These are phyloP conservation scores for Paratinospora sagittata DNA, from an alignment of 164 flowering plant species.

Conservation along the genomic window DNA sequence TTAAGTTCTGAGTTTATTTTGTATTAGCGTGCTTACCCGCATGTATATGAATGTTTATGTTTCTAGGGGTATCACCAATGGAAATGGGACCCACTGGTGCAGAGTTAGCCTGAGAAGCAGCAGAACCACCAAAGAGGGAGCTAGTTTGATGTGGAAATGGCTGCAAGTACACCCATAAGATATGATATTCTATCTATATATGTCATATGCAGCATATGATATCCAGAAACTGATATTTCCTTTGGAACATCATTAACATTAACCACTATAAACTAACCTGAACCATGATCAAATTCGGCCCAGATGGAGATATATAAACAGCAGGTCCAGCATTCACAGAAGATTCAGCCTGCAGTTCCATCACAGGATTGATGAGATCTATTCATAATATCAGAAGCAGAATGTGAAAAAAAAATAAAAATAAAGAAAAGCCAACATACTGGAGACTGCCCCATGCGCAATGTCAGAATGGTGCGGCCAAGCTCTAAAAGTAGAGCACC, in stretches of 20 bases:
- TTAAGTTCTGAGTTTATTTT: not conserved
- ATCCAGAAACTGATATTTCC: too few species aligned
- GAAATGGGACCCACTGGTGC: conserved; percentile 48
- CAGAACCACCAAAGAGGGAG: conserved; percentile 57
- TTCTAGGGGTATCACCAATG: conserved; percentile 55
- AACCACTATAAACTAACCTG: conserved; percentile 42
- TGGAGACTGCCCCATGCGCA: conserved; percentile 87
- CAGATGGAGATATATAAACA: conserved; percentile 76
- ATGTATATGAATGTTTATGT: conserved; percentile 88
- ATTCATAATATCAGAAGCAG: not conserved
- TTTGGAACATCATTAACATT: not conserved
- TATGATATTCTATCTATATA: not conserved
- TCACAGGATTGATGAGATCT: not conserved
- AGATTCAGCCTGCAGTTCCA: conserved; percentile 59
- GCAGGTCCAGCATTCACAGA: conserved; percentile 92
- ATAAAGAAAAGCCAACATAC: conserved; percentile 37
- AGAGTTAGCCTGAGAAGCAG: conserved; percentile 32
- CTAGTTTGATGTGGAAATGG: conserved; percentile 83
- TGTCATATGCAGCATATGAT: not conserved
- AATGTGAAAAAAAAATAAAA: not conserved
- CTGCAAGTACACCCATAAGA: conserved; percentile 34
- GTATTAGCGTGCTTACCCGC: conserved; percentile 48
- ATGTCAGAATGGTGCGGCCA: conserved; percentile 77
- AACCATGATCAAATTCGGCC: conserved; percentile 97
- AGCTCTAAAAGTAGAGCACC: conserved; percentile 94